Percentiles rank a stretch among this genome's conserved stretches.
These are phyloP conservation scores for Cucurbita maxima DNA, from an alignment of 306 rosid species.

Conservation along the genomic window DNA sequence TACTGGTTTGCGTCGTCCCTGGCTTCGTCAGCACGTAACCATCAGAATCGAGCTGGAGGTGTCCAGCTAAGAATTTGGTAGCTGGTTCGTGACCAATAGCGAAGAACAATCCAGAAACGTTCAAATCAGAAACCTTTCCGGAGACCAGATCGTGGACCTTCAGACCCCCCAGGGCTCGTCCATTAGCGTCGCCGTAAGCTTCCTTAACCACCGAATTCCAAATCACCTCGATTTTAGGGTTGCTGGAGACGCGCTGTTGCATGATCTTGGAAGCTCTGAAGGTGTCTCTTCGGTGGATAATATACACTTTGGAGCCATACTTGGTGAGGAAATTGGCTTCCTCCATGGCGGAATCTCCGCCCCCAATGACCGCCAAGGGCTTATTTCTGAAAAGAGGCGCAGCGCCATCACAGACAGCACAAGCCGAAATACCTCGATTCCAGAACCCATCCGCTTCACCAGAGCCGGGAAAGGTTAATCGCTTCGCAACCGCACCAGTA, in stretches of 20 bases:
- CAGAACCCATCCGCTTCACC: constrained; percentile 58
- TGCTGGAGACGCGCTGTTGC: constrained; percentile 53
- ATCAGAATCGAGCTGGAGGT: constrained; percentile 53
- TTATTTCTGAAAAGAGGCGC: constrained; percentile 66
- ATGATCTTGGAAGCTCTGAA: constrained; percentile 82
- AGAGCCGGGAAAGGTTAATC: constrained; percentile 46
- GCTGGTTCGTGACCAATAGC: constrained; percentile 94
- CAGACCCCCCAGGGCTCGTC: constrained; percentile 43
- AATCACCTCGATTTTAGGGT: constrained; percentile 50
- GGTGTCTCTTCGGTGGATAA: constrained; percentile 62
- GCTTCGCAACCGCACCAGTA: constrained; percentile 79
- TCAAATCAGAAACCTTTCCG: constrained; percentile 44
- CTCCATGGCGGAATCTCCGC: constrained; percentile 90
- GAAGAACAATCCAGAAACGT: constrained; percentile 63
- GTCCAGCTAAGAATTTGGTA: constrained; percentile 65
- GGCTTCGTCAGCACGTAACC: constrained; percentile 56
- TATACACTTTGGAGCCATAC: constrained; percentile 62
- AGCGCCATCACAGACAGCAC: constrained; percentile 87
- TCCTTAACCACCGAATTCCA: constrained; percentile 60
- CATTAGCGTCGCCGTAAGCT: constrained; percentile 37
- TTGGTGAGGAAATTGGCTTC: constrained; percentile 78
- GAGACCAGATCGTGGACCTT: constrained; percentile 46
- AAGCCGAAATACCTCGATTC: constrained; percentile 85
- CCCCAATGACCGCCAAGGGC: constrained; percentile 69
- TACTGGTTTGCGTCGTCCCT: constrained; percentile 65